phyloP scores from a whole-genome alignment of 805 yeast species.

The Candida alai region DNA sequence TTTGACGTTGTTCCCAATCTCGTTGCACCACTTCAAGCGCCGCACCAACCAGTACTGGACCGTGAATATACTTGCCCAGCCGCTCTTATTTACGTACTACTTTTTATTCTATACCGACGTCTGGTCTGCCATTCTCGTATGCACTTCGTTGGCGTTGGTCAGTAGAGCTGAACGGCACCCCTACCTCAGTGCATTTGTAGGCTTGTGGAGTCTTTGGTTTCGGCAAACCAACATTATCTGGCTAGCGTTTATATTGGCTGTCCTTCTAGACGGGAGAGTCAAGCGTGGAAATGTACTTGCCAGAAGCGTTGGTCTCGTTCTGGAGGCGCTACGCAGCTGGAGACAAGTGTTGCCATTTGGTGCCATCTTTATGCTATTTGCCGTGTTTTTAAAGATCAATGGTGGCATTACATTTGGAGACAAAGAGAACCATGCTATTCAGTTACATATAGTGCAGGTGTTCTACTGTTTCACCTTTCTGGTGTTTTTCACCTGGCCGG shows the following conservation, averaged over 20 bases:
- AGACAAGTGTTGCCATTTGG: constrained; percentile 45
- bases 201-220: constrained; percentile 63
- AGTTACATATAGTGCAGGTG: constrained; percentile 73
- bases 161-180: constrained; percentile 22
- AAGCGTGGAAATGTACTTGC: constrained; percentile 2
- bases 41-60: constrained; percentile 20
- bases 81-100: constrained; percentile 69
- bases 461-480: constrained; percentile 73
- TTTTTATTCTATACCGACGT: constrained; percentile 88
- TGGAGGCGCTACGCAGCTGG: constrained; percentile 17
- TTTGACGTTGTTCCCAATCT: constrained; percentile 45
- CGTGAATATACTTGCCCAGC: constrained; percentile 45
- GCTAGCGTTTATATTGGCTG: constrained; percentile 59
- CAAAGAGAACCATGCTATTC: constrained; percentile 73
- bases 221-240: constrained; percentile 92
- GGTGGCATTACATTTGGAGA: constrained; percentile 92
- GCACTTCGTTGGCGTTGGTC: constrained; percentile 51
- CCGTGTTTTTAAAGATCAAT: constrained; percentile 56
- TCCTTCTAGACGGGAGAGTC: constrained; percentile 47
- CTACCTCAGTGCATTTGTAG: constrained; percentile 47
- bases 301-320: constrained; percentile 13
- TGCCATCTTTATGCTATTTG: constrained; percentile 51
- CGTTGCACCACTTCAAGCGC: constrained; percentile 21
- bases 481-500: constrained; percentile 64
- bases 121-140: constrained; percentile 76